These are phyloP conservation scores for Camelina laxa DNA, from an alignment of 345 rosid genomes.

Conservation along the genomic window DNA sequence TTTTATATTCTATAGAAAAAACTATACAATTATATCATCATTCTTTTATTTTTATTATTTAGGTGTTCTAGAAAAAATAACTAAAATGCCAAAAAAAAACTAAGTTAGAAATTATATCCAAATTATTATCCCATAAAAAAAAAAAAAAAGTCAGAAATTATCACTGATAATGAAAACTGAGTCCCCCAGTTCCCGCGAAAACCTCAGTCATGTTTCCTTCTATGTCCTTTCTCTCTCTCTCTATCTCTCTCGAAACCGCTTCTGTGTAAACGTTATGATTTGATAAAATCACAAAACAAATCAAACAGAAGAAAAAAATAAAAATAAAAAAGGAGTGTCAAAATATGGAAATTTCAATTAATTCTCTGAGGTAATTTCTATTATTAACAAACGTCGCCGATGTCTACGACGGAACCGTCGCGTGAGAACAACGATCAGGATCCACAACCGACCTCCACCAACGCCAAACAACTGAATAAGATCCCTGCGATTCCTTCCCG, in stretches of 20 bases:
- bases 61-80: too few species aligned
- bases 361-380: not conserved
- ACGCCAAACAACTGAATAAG: constrained; percentile 59
- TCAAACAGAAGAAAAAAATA: not conserved
- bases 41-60: too few species aligned
- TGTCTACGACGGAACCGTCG: constrained; percentile 47
- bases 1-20: too few species aligned
- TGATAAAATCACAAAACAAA: constrained; percentile 13
- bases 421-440: constrained; percentile 38
- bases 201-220: constrained; percentile 45
- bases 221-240: constrained; percentile 13
- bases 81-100: too few species aligned
- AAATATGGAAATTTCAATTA: constrained; percentile 25
- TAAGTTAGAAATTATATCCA: too few species aligned
- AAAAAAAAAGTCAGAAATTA: too few species aligned
- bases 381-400: constrained; percentile 29
- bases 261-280: constrained; percentile 35
- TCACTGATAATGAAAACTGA: not conserved
- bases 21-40: too few species aligned
- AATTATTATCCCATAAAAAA: too few species aligned
- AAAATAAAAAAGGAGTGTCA: constrained; percentile 5
- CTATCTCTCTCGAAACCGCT: constrained; percentile 38
- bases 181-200: constrained; percentile 66
- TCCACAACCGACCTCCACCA: constrained; percentile 29
- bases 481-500: constrained; percentile 63